Conservation (phyloP, 768 basidiomycete genomes). For the Hydnum rufescens region DNA sequence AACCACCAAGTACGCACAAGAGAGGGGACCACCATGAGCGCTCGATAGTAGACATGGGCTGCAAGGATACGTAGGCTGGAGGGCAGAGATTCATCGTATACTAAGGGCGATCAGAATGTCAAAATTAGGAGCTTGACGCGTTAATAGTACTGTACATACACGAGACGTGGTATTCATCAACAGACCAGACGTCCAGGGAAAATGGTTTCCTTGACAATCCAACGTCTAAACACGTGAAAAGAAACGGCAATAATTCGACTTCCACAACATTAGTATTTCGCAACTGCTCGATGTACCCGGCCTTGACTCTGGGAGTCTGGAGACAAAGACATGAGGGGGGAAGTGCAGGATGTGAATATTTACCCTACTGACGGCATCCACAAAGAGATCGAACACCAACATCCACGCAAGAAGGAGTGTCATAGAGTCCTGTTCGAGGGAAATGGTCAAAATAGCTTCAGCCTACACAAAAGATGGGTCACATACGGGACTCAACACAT, state of each 20-base stretch:
- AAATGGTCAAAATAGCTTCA: not conserved
- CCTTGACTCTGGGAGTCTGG: constrained; percentile 74
- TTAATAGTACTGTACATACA: constrained; percentile 26
- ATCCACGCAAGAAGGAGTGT: constrained; percentile 60
- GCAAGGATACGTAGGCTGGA: constrained; percentile 46
- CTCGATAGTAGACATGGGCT: constrained; percentile 77
- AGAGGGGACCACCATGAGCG: constrained; percentile 65
- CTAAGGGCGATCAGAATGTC: constrained; percentile 18
- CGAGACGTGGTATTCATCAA: constrained; percentile 66
- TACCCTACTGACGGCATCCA: constrained; percentile 45
- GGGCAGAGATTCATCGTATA: constrained; percentile 32
- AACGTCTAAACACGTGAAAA: constrained; percentile 47
- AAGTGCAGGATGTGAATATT: constrained; percentile 7
- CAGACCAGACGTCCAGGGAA: constrained; percentile 67
- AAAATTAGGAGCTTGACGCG: not conserved
- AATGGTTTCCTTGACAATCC: constrained; percentile 49
- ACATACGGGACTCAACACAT: not conserved
- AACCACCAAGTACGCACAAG: constrained; percentile 72
- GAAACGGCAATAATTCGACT: constrained; percentile 43
- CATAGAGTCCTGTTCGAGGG: not conserved
- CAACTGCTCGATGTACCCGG: constrained; percentile 72
- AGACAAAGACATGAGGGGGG: constrained; percentile 9
- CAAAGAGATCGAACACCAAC: constrained; percentile 69
- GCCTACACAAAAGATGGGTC: no score
- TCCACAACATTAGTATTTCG: constrained; percentile 46